Evolutionary conservation across 1,284 basidiomycete genomes (phyloP).

Genomic region (Apiotrichum gamsii): DNA sequence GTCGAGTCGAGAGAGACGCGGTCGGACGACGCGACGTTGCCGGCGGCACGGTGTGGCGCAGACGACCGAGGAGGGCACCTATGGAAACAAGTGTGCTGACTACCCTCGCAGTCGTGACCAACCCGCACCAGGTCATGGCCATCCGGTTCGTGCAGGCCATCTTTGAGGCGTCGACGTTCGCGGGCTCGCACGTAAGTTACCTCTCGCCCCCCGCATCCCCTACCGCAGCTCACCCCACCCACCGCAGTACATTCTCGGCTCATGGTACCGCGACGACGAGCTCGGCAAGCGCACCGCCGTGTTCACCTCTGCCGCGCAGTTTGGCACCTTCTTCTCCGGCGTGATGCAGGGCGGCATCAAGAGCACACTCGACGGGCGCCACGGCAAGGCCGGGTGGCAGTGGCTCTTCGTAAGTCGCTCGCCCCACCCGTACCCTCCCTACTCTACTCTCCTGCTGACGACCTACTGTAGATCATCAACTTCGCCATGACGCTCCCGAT

Average conservation of each 20-base stretch:
- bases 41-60: too few species aligned
- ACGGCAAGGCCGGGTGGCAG: slow-evolving; percentile 32
- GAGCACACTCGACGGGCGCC: slow-evolving; percentile 25
- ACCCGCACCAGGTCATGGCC: slow-evolving; percentile 30
- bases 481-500: slow-evolving; percentile 35
- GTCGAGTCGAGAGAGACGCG: not conserved
- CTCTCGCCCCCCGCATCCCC: not conserved
- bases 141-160: slow-evolving; percentile 32
- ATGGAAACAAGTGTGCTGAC: too few species aligned
- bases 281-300: slow-evolving; percentile 40
- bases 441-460: too few species aligned
- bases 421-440: too few species aligned
- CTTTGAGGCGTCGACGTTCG: slow-evolving; percentile 36
- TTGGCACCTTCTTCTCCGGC: slow-evolving; percentile 38
- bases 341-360: slow-evolving; percentile 42
- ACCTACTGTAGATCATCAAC: slow-evolving; percentile 19
- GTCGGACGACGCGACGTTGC: too few species aligned
- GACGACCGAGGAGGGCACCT: too few species aligned
- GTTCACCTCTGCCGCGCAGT: slow-evolving; percentile 35
- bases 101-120: slow-evolving; percentile 24
- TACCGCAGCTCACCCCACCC: not conserved
- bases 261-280: slow-evolving; percentile 41
- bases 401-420: slow-evolving; percentile 23
- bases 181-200: slow-evolving; percentile 23
- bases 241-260: slow-evolving; percentile 36